Base-by-base conservation (phyloP, 2,329 filamentous ascomycete species). In the Sphaerulina musiva region DNA sequence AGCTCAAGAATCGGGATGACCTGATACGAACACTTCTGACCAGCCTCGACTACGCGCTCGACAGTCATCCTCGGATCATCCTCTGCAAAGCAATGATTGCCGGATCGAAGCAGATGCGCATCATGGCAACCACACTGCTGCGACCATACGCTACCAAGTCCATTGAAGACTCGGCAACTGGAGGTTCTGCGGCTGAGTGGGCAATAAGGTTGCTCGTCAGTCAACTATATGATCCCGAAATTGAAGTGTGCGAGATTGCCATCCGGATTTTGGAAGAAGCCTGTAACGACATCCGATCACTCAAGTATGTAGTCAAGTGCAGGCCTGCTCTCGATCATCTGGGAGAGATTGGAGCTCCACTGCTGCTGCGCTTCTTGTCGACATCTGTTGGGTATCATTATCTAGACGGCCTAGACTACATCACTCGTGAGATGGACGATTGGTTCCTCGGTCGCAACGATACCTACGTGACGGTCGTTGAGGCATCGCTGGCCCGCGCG, bases 361-460 rank as follows among this genome's bases (percentile, higher is more conserved):
- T 98, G 20, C 80, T 98, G 4, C 76, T 98, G 48, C 86, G 93
- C 40, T 98, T 98, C 71, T 72, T 98, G 51, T 96, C 91, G 0
- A 97, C 92, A 0, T 96, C 91, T 2, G 92, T 96, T 54, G 93
- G 93, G 47, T 98, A 98, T 67, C 91, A 97, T 70, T 98, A 98
- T 70, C 79, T 98, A 5, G 90, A 97, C 67, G 93, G 91, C 0
- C 77, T 98, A 42, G 95, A 98, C 73, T 98, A 98, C 69, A 98
- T 98, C 70, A 96, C 91, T 58, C 93, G 95, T 68, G 95, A 98
- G 70, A 98, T 98, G 93, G 93, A 98, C 63, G 95, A 98, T 72
- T 98, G 93, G 93, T 98, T 97, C 68, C 78, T 98, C 14, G 93
- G 93, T 11, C 84, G 93, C 43, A 98, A 98, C 67, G 92, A 98